These are phyloP conservation scores for Albizia julibrissin DNA, from an alignment of 306 rosid species.

Conservation along the genomic window DNA sequence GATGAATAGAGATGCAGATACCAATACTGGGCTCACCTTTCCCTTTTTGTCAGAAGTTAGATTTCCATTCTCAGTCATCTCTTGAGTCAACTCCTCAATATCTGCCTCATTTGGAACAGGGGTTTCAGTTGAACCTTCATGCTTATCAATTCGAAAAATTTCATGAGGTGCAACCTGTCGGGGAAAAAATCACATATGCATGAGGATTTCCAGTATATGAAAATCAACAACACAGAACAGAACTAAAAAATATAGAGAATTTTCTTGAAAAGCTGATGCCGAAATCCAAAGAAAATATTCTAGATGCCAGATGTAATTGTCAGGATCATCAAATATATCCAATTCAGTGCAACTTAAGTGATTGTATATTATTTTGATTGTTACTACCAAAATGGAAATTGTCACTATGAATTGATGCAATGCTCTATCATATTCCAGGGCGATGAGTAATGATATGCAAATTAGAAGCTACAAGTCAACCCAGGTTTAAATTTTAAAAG, in stretches of 20 bases:
- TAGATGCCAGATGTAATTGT: conserved; percentile 3
- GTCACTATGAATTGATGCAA: conserved; percentile 12
- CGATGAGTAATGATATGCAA: conserved; percentile 5
- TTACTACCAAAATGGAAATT: conserved; percentile 10
- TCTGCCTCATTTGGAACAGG: conserved; percentile 52
- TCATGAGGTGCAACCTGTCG: conserved; percentile 80
- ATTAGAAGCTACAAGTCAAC: conserved; percentile 22
- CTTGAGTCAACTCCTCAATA: conserved; percentile 56
- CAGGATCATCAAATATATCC: conserved; percentile 10
- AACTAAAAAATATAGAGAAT: conserved; percentile 10
- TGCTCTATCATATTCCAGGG: not conserved
- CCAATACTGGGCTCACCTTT: conserved; percentile 49
- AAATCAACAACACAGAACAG: conserved; percentile 8
- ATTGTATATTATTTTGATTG: not conserved
- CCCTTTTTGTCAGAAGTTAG: conserved; percentile 43
- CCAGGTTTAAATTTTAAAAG: conserved; percentile 4
- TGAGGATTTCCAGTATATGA: conserved; percentile 16
- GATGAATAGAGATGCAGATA: conserved; percentile 20
- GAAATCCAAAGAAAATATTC: not conserved
- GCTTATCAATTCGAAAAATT: conserved; percentile 68
- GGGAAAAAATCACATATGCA: not conserved
- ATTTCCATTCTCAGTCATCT: conserved; percentile 48
- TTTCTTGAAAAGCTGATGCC: conserved; percentile 12
- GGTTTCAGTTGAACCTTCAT: conserved; percentile 56
- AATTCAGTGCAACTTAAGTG: conserved; percentile 16